phyloP scores from a whole-genome alignment of 306 rosid genomes.

The Sesbania bispinosa region DNA sequence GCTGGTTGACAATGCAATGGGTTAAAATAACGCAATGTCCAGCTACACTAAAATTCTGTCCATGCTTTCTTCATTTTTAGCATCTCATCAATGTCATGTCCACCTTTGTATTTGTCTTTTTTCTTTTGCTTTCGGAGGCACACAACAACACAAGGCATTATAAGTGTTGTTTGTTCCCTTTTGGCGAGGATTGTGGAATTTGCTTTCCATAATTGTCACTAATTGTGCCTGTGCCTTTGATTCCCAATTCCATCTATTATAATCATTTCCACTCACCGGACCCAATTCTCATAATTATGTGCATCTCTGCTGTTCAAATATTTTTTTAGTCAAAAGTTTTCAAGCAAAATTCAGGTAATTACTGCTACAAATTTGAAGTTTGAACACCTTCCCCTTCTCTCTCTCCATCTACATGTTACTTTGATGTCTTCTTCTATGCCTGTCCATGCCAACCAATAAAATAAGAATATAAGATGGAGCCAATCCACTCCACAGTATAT shows the following conservation, averaged over 20 bases:
- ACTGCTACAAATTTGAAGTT: not conserved
- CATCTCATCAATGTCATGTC: constrained; percentile 3
- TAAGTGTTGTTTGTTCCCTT: constrained; percentile 29
- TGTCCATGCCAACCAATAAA: not conserved
- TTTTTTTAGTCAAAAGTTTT: constrained; percentile 20
- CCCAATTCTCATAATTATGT: constrained; percentile 25
- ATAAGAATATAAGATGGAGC: not conserved
- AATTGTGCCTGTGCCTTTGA: constrained; percentile 25
- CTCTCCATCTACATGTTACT: not conserved
- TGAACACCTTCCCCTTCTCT: not conserved
- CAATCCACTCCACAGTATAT: not conserved
- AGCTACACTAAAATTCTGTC: not conserved
- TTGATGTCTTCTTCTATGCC: not conserved
- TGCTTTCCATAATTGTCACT: constrained; percentile 19
- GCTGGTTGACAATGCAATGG: not conserved
- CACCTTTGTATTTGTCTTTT: not conserved
- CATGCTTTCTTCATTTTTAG: not conserved
- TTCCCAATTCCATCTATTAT: not conserved
- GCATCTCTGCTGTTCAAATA: constrained; percentile 11
- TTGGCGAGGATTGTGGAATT: constrained; percentile 34
- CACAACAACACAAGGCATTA: constrained; percentile 7
- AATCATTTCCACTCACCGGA: constrained; percentile 5
- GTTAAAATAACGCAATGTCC: not conserved
- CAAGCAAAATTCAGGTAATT: not conserved
- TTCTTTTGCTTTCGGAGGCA: constrained; percentile 18